phyloP scores from a whole-genome alignment of 2,329 filamentous ascomycete species.

The Alternaria alternata region DNA sequence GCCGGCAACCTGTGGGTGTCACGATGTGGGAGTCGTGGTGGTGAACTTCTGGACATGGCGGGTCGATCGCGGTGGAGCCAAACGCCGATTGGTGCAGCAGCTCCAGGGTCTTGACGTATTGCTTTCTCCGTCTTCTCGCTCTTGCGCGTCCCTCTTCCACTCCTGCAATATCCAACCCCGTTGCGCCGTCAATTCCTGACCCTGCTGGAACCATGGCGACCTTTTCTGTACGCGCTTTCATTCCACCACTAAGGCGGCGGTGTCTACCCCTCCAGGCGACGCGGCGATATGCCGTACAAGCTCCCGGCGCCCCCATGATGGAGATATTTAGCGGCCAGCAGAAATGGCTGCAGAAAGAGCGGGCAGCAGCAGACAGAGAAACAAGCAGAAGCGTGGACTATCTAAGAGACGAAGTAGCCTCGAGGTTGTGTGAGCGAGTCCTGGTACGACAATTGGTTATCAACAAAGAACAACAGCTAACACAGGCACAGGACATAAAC shows the following conservation, averaged over 20 bases:
- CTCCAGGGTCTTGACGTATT: conserved; percentile 19
- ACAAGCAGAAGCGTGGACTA: conserved; percentile 86
- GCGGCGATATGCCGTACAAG: conserved; percentile 77
- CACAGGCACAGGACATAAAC: conserved; percentile 79
- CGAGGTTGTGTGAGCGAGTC: conserved; percentile 82
- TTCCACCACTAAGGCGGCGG: conserved; percentile 42
- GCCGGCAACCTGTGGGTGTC: background rate
- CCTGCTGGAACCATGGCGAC: conserved; percentile 37
- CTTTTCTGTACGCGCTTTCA: conserved; percentile 46
- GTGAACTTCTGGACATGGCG: conserved; percentile 9
- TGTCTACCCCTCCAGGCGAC: conserved; percentile 32
- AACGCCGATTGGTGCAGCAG: conserved; percentile 19
- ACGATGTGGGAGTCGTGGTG: conserved; percentile 10
- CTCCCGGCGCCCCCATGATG: conserved; percentile 77
- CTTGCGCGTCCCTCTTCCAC: background rate
- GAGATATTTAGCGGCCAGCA: conserved; percentile 89
- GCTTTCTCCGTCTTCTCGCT: conserved; percentile 1
- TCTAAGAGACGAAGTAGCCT: conserved; percentile 89
- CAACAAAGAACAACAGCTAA: conserved; percentile 16
- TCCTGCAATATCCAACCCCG: background rate
- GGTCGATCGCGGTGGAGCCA: conserved; percentile 17
- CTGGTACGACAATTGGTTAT: conserved; percentile 62
- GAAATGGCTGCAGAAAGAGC: conserved; percentile 92
- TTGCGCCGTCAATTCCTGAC: background rate
- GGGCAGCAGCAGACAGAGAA: conserved; percentile 75